phyloP scores from a whole-genome alignment of 2,329 filamentous ascomycete genomes.

The Stemphylium lycopersici region DNA sequence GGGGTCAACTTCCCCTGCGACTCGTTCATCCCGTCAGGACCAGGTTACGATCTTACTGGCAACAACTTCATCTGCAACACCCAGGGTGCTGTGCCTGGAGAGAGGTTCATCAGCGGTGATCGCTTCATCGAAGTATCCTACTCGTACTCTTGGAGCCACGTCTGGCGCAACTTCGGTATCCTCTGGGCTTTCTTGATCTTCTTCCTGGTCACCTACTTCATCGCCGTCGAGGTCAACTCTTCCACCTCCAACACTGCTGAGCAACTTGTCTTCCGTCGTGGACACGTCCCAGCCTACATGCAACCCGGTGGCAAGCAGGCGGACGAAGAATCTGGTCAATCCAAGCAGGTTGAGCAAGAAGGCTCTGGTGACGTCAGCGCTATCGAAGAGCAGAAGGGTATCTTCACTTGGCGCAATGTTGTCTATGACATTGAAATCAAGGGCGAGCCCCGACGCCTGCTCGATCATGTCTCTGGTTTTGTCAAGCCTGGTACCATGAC shows the following conservation, averaged over 20 bases:
- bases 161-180: conserved; percentile 68
- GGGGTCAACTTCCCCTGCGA: conserved; percentile 45
- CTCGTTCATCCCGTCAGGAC: conserved; percentile 47
- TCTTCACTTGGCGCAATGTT: conserved; percentile 49
- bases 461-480: conserved; percentile 62
- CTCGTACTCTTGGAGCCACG: conserved; percentile 50
- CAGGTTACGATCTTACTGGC: conserved; percentile 37
- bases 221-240: conserved; percentile 69
- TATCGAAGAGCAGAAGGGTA: conserved; percentile 49
- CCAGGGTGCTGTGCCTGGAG: conserved; percentile 49
- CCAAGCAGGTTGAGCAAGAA: conserved; percentile 35
- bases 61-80: conserved; percentile 47
- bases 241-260: conserved; percentile 68
- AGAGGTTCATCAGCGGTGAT: conserved; percentile 49
- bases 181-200: conserved; percentile 67
- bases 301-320: conserved; percentile 35
- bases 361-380: conserved; percentile 49
- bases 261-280: conserved; percentile 67
- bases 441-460: conserved; percentile 56
- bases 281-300: conserved; percentile 52
- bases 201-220: conserved; percentile 69
- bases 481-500: conserved; percentile 62
- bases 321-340: conserved; percentile 46
- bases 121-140: conserved; percentile 41
- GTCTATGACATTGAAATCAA: conserved; percentile 46